Base-by-base conservation (phyloP, 2,329 filamentous ascomycete species). In the Colletotrichum navitas region DNA sequence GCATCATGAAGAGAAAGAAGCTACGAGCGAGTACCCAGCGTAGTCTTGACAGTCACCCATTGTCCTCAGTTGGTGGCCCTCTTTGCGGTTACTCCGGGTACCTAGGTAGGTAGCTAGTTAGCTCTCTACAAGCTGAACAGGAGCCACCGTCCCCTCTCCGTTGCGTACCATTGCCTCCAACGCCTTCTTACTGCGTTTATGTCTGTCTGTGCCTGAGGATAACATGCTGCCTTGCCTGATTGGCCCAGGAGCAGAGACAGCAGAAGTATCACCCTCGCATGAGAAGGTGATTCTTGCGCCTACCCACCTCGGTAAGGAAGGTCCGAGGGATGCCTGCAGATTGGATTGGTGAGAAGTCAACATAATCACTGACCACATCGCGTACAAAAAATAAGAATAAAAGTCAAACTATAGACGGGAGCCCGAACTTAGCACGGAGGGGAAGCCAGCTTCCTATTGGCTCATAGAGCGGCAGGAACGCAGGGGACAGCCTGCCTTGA, bases 401-500 rank as follows among this genome's bases (percentile, higher is more conserved):
- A 41, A 43, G 36, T 24, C 45, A 68, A 64, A 71, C 59, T 60
- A 60, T 41, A 47, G 45, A 32, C 36, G 59, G 55, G 32, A 56
- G 45, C 43, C 36, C 5, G 32, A 52, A 39, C n/a, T 41, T 43
- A 41, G 29, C 32, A 39, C 52, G 59, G 65, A 71, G 65, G 65
- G 68, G 49, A 60, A 64, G 24, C 4, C 54, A 26, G 36, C 32
- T 45, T n/a, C 8, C 55, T 21, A 71, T 63, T 71, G 68, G 68
- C 24, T 39, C 65, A 32, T 10, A 26, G 49, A 36, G 49, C 52
- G 59, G 59, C 68, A 68, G 64, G 68, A 68, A 71, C 68, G 65
- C 68, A 68, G 47, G 68, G 68, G 54, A 68, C 8, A n/a, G n/a
- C 68, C 65, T 68, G 32, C 59, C 65, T 71, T 60, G 68, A 71